A percentile compares a stretch with the other conserved stretches of the same genome.
Conservation (phyloP, 768 basidiomycete genomes). For the Coprinellus aureogranulatus region DNA sequence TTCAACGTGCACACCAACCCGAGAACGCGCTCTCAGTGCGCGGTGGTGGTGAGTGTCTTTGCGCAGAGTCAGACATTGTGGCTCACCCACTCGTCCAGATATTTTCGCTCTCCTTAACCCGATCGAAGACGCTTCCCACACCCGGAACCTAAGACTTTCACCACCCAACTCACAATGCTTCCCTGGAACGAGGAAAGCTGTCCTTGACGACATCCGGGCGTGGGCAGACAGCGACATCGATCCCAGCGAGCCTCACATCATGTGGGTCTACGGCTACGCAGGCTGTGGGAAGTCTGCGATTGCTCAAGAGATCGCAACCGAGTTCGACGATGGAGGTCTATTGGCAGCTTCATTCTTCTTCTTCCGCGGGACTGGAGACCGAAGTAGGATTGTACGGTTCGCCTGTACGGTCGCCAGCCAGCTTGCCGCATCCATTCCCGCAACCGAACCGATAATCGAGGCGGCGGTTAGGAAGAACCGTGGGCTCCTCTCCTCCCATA, state of each 20-base stretch:
- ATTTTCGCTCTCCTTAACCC: not conserved
- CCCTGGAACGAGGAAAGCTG: not conserved
- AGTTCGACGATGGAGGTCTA: not conserved
- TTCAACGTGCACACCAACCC: too few relatives aligned
- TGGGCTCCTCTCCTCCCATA: slow-evolving; percentile 1
- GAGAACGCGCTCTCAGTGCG: too few relatives aligned
- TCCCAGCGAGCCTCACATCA: not conserved
- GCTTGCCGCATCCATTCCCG: slow-evolving; percentile 3
- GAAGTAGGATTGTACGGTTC: slow-evolving; percentile 5
- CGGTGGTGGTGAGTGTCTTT: too few relatives aligned
- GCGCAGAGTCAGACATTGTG: too few relatives aligned
- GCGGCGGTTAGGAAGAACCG: not conserved
- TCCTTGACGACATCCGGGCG: not conserved
- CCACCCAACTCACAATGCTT: not conserved
- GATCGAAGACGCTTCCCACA: not conserved
- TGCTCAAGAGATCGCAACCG: slow-evolving; percentile 13
- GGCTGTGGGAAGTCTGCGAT: slow-evolving; percentile 19
- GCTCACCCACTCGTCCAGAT: too few relatives aligned
- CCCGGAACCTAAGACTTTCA: not conserved
- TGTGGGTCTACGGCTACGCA: slow-evolving; percentile 18
- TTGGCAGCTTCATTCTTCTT: slow-evolving; percentile 16
- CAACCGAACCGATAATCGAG: not conserved
- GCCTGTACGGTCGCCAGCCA: slow-evolving; percentile 16
- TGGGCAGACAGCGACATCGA: not conserved
- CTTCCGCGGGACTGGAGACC: not conserved